Evolutionary conservation across 495 filamentous ascomycete species (phyloP).

Genomic region (Baudoinia panamericana): DNA sequence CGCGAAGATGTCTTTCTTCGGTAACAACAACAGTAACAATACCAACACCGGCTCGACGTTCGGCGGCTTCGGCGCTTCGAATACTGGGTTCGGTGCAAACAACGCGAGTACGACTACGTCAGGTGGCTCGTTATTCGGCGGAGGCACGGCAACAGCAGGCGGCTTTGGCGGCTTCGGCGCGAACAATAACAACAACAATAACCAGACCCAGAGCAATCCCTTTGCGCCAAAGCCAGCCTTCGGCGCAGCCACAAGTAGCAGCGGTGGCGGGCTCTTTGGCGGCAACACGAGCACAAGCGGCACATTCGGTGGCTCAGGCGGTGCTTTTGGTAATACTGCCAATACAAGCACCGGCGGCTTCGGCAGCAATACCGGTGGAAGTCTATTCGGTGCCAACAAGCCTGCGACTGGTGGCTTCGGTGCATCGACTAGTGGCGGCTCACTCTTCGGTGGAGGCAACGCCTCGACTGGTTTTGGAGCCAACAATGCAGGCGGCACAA

Average conservation of each 20-base stretch:
- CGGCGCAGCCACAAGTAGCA: constrained; percentile 19
- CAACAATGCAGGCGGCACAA: constrained; percentile 24
- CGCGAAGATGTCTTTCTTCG: constrained; percentile 34
- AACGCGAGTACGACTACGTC: constrained; percentile 30
- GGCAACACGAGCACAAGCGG: constrained; percentile 31
- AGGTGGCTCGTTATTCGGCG: constrained; percentile 17
- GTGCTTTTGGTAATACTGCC: constrained; percentile 38
- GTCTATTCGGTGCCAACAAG: constrained; percentile 37
- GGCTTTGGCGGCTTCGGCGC: constrained; percentile 16
- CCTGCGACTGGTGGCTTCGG: constrained; percentile 25
- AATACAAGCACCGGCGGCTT: constrained; percentile 24
- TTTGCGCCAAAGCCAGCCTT: constrained; percentile 22
- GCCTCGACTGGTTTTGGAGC: constrained; percentile 34
- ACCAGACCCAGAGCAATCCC: constrained; percentile 24
- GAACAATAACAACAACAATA: constrained; percentile 25
- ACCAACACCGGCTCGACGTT: constrained; percentile 29
- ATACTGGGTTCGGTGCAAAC: constrained; percentile 42
- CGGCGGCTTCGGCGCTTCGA: constrained; percentile 38
- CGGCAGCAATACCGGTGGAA: constrained; percentile 33
- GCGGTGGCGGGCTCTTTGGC: constrained; percentile 41
- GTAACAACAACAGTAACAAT: constrained; percentile 22
- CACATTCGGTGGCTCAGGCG: constrained; percentile 33
- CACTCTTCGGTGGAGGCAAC: constrained; percentile 27
- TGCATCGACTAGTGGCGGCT: constrained; percentile 10
- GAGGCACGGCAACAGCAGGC: constrained; percentile 13